Conservation (phyloP, 129 eudicot species). For the Solidago caesia region DNA sequence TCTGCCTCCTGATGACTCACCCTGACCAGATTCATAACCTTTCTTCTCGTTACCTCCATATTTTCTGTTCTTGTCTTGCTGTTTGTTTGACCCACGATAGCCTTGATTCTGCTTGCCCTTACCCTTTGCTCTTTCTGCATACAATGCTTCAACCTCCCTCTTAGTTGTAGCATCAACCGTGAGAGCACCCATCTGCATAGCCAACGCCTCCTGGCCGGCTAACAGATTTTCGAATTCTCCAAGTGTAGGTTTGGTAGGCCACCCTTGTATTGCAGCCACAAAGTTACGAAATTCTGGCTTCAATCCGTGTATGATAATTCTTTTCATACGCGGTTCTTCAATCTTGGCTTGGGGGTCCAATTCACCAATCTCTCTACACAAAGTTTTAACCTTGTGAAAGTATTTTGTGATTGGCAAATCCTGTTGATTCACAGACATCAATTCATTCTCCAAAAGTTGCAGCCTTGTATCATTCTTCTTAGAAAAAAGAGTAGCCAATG, state of each 20-base stretch:
- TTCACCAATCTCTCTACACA: background rate
- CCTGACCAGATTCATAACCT: no score
- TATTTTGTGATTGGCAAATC: background rate
- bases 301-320: background rate
- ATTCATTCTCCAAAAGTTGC: background rate
- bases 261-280: background rate
- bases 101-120: no score
- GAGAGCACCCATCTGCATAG: background rate
- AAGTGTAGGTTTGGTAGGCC: background rate
- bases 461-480: background rate
- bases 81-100: no score
- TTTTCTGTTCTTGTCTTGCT: no score
- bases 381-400: background rate
- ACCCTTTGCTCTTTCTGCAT: no score
- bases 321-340: no score
- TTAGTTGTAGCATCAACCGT: no score
- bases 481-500: background rate
- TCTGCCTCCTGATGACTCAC: no score
- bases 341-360: background rate
- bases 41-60: no score
- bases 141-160: no score
- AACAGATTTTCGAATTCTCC: background rate
- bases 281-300: background rate
- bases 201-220: background rate
- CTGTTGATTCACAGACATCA: background rate